Evolutionary conservation across 2,329 filamentous ascomycete genomes (phyloP), one percentile per base, ranked within the genome.

Genomic region (Stachybotrys elegans): DNA sequence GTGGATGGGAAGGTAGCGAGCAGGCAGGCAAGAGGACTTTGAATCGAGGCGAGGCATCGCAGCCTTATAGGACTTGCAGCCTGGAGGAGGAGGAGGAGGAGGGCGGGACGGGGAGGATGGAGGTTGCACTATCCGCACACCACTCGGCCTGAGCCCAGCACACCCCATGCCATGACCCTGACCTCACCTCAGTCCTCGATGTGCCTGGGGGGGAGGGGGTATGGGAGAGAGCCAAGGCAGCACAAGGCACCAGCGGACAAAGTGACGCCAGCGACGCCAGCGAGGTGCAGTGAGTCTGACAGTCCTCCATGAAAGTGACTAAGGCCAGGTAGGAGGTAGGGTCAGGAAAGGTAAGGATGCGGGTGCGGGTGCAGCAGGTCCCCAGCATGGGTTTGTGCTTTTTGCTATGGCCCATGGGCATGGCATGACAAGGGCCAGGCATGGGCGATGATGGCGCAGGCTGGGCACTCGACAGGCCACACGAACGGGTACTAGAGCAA

Each of bases 11-110:
- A 34, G 31, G 31, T 34, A 17, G 19, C 31, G 46, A 53, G 41
- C 43, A 43, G 51, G 50, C 43, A 50, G 47, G 54, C 55, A 58
- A 53, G 50, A 58, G 47, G n/a, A n/a, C 52, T 51, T 51, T 53
- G 49, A 42, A 44, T 48, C 51, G 61, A 42, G 54, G 56, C 49
- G 69, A 70, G 71, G 60, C 63, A 75, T 75, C 67, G 68, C 58
- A 73, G 69, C 73, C 74, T 78, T 78, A 78, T 78, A 78, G 51
- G 45, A 51, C 49, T 42, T 51, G 54, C 51, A 59, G 58, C 57
- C 59, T 62, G 53, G 57, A 60, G 48, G 44, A 47, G 43, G 35
- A 38, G 14, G 35, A 21, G n/a, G n/a, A n/a, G n/a, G n/a, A n/a
- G n/a, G 43, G 22, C 38, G 32, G 34, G 27, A 20, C 35, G 22